These are phyloP conservation scores for Colletotrichum orbiculare DNA, from an alignment of 2,329 filamentous ascomycete genomes.

Conservation along the genomic window DNA sequence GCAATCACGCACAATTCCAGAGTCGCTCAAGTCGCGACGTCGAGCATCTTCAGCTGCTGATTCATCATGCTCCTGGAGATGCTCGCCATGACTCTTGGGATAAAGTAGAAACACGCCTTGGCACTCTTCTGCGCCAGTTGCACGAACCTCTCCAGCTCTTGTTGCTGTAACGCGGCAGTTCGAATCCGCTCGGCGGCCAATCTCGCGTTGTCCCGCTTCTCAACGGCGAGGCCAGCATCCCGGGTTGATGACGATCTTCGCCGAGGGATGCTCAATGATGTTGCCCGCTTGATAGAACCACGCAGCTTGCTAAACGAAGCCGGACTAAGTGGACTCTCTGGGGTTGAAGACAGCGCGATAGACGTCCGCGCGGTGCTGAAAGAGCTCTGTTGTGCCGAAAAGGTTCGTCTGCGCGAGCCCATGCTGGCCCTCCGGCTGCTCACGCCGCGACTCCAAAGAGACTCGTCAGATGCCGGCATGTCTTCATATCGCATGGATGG, in stretches of 20 bases:
- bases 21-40: not conserved
- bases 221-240: too few species aligned
- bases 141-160: not conserved
- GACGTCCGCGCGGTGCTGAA: slow-evolving; percentile 12
- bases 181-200: not conserved
- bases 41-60: slow-evolving; percentile 3
- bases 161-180: not conserved
- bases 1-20: not conserved
- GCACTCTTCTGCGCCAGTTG: slow-evolving; percentile 9
- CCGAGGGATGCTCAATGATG: not conserved
- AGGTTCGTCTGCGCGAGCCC: not conserved
- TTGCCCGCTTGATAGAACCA: slow-evolving; percentile 3
- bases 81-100: slow-evolving; percentile 9
- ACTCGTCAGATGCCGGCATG: slow-evolving; percentile 1
- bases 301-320: slow-evolving; percentile 13
- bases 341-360: not conserved
- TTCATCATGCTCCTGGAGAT: slow-evolving; percentile 4
- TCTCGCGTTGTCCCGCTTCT: not conserved
- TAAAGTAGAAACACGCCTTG: slow-evolving; percentile 13
- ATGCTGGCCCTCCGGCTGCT: slow-evolving; percentile 6
- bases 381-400: not conserved
- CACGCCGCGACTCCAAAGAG: not conserved
- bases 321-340: not conserved
- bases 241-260: not conserved
- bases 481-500: slow-evolving; percentile 16